Conservation (phyloP, 1,139 yeast genomes). For the Kodamaea suecica region DNA sequence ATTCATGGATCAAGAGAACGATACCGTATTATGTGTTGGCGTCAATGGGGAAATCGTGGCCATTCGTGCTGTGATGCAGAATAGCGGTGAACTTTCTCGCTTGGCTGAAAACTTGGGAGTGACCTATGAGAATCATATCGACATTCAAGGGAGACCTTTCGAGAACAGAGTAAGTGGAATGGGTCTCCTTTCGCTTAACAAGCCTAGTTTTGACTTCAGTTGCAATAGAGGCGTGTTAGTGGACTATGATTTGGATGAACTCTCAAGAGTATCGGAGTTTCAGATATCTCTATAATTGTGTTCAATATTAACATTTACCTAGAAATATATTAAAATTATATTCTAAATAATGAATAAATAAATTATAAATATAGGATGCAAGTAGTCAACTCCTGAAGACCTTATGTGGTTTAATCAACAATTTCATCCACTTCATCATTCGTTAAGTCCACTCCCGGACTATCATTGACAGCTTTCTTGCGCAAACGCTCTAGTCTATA, state of each 20-base stretch:
- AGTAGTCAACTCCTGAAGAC: too few species aligned
- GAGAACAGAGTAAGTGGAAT: constrained; percentile 39
- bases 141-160: constrained; percentile 35
- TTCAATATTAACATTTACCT: too few species aligned
- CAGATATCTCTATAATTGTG: background rate
- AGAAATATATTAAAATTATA: too few species aligned
- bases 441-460: constrained; percentile 6
- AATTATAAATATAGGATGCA: too few species aligned
- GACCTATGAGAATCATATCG: constrained; percentile 13
- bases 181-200: constrained; percentile 36
- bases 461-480: constrained; percentile 12
- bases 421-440: background rate
- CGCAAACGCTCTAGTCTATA: constrained; percentile 36
- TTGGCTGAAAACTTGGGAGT: constrained; percentile 9
- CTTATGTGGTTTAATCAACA: background rate
- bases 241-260: constrained; percentile 39
- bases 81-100: constrained; percentile 14
- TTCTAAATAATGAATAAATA: too few species aligned
- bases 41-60: constrained; percentile 49
- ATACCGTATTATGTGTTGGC: constrained; percentile 37
- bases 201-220: constrained; percentile 34
- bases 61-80: constrained; percentile 18
- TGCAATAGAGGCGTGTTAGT: constrained; percentile 28
- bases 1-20: constrained; percentile 15
- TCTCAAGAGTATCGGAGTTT: constrained; percentile 8